Conservation (phyloP, 202 grass and related monocot genomes). For the Sporobolus alterniflorus region DNA sequence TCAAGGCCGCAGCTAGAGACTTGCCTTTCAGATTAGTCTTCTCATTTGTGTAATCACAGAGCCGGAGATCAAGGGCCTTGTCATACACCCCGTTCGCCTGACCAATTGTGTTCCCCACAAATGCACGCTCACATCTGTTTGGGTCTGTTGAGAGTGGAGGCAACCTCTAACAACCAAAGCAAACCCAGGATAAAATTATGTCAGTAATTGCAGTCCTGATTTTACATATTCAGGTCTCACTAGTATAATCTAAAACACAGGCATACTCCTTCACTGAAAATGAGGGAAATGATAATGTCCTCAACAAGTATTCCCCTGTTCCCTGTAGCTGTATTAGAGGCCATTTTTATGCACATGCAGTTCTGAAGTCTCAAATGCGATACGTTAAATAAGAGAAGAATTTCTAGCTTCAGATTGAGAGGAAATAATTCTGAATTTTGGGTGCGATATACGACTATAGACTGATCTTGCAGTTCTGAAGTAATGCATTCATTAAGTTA, state of each 20-base stretch:
- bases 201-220: background rate
- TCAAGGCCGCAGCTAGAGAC: constrained; percentile 79
- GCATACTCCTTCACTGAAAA: constrained; percentile 3
- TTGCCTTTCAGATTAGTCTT: constrained; percentile 90
- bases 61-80: constrained; percentile 88
- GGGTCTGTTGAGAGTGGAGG: constrained; percentile 89
- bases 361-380: background rate
- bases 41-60: constrained; percentile 84
- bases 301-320: background rate
- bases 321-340: background rate
- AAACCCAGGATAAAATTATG: constrained; percentile 9
- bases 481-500: too few species aligned
- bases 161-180: constrained; percentile 64
- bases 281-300: background rate
- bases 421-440: background rate
- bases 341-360: background rate
- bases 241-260: background rate
- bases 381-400: background rate
- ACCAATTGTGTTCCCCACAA: constrained; percentile 94
- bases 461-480: background rate
- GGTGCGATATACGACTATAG: background rate
- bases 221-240: constrained; percentile 1
- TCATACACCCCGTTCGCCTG: constrained; percentile 97
- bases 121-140: constrained; percentile 85
- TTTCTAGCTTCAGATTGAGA: constrained; percentile 6